Base-by-base conservation (phyloP, 345 rosid species). In the Melaleuca quinquenervia region DNA sequence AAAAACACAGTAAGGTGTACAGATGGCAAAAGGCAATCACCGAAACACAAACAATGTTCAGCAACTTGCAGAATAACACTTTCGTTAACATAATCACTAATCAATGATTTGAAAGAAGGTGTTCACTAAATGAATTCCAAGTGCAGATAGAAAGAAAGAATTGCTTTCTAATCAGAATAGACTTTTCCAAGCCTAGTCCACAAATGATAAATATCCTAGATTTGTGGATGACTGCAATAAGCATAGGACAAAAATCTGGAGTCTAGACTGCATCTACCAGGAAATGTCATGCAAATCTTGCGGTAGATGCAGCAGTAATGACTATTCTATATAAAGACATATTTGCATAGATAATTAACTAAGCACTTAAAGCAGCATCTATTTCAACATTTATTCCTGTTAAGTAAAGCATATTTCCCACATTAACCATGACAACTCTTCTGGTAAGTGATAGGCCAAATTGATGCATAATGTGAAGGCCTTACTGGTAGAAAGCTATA, bases 1-100 rank as follows among this genome's bases (percentile, higher is more conserved):
- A 52, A 88, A 91, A 89, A 56, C 80, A 84, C 41, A 85, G 74
- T 52, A 75, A 89, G 55, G 82, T 49, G 27, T 49, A 16, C 60
- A 85, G 83, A 56, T 64, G 84, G 82, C 54, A 51, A 85, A 56
- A 41, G 14, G 52, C 48, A 45, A 50, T 44, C 32, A 76, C 36
- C 58, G 11, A 82, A 12, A 84, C 82, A 27, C 45, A 15, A 14
- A 82, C 29, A 36, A 70, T 21, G 21, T 44, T 70, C 48, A 70
- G 78, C 48, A 70, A 36, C 80, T 70, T 21, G 7, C 26, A 70
- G 36, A 70, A 70, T 9, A 22, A 64, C 45, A 32, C 48, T 70
- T 70, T 70, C 8, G 48, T 21, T 36, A 62, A 4, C 48, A 70
- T 18, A 70, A 36, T 18, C 22, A 22, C 80, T 36, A 70, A 36